Evolutionary conservation across 208 protist genomes (phyloP).

Genomic region (Leishmania aethiopica): DNA sequence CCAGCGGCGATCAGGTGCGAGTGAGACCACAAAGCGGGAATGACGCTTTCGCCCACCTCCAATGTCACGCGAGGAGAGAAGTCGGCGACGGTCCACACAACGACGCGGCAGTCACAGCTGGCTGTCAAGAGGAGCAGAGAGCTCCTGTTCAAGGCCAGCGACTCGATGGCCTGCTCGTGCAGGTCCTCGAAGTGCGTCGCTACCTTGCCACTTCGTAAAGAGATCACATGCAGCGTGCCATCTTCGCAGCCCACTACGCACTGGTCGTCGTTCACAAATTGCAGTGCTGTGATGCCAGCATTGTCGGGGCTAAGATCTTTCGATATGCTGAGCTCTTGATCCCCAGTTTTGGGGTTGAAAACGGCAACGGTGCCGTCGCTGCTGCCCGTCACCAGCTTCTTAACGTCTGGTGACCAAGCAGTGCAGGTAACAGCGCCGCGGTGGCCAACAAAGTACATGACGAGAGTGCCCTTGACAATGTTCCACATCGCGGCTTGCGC

Average conservation of each 20-base stretch:
- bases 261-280: slow-evolving; percentile 74
- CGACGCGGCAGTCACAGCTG: slow-evolving; percentile 80
- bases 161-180: slow-evolving; percentile 88
- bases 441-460: slow-evolving; percentile 94
- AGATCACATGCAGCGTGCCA: slow-evolving; percentile 82
- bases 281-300: slow-evolving; percentile 68
- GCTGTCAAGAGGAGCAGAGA: slow-evolving; percentile 68
- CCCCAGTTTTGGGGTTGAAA: slow-evolving; percentile 92
- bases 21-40: slow-evolving; percentile 71
- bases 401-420: slow-evolving; percentile 86
- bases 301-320: slow-evolving; percentile 81
- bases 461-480: slow-evolving; percentile 74
- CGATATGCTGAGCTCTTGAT: slow-evolving; percentile 52
- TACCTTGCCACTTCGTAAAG: slow-evolving; percentile 66
- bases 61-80: slow-evolving; percentile 60
- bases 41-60: slow-evolving; percentile 79
- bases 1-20: slow-evolving; percentile 56
- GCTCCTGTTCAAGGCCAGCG: slow-evolving; percentile 44
- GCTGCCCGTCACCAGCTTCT: slow-evolving; percentile 90
- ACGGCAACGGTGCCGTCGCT: slow-evolving; percentile 90
- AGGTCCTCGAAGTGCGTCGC: slow-evolving; percentile 64
- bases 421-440: slow-evolving; percentile 79
- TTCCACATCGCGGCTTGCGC: slow-evolving; percentile 96
- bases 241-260: slow-evolving; percentile 86
- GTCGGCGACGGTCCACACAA: slow-evolving; percentile 78